A percentile compares a stretch with the other conserved stretches of the same genome.
phyloP scores from a whole-genome alignment of 2,329 filamentous ascomycete species.

The Akanthomyces lecanii region DNA sequence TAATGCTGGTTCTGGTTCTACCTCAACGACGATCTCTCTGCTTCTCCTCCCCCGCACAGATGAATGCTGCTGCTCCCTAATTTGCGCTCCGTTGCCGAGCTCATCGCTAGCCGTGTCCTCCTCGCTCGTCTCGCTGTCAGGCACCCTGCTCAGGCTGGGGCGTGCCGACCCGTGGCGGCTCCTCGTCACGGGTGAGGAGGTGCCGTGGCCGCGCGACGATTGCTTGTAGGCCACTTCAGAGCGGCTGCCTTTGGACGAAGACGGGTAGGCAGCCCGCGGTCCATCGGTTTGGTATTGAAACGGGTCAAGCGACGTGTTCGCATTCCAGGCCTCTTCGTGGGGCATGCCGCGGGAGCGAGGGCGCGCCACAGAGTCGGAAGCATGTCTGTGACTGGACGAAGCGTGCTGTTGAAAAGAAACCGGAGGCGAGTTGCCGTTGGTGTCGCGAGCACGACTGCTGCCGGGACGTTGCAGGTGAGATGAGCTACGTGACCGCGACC shows the following conservation, averaged over 20 bases:
- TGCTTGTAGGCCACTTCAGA: constrained; percentile 26
- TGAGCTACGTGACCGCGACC: constrained; percentile 39
- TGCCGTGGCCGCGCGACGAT: constrained; percentile 21
- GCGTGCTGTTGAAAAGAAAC: constrained; percentile 45
- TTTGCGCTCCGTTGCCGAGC: constrained; percentile 31
- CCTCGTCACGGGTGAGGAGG: constrained; percentile 28
- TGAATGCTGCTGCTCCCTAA: constrained; percentile 22
- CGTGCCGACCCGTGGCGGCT: constrained; percentile 29
- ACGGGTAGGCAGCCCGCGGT: constrained; percentile 34
- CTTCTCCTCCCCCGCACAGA: constrained; percentile 25
- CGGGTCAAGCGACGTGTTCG: constrained; percentile 36
- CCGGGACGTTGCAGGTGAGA: constrained; percentile 35
- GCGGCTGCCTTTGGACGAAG: constrained; percentile 35
- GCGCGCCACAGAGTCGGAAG: constrained; percentile 39
- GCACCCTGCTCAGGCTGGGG: constrained; percentile 29
- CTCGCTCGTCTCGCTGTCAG: constrained; percentile 32
- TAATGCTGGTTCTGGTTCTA: constrained; percentile 29
- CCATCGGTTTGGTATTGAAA: constrained; percentile 51
- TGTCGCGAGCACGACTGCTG: constrained; percentile 31
- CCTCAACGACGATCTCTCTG: constrained; percentile 39
- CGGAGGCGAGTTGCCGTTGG: constrained; percentile 35
- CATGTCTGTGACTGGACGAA: constrained; percentile 36
- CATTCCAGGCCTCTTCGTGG: constrained; percentile 30
- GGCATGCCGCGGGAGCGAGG: constrained; percentile 31
- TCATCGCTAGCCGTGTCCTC: constrained; percentile 35